These are phyloP conservation scores for Physaria fendleri DNA, from an alignment of 345 rosid genomes.

Conservation along the genomic window DNA sequence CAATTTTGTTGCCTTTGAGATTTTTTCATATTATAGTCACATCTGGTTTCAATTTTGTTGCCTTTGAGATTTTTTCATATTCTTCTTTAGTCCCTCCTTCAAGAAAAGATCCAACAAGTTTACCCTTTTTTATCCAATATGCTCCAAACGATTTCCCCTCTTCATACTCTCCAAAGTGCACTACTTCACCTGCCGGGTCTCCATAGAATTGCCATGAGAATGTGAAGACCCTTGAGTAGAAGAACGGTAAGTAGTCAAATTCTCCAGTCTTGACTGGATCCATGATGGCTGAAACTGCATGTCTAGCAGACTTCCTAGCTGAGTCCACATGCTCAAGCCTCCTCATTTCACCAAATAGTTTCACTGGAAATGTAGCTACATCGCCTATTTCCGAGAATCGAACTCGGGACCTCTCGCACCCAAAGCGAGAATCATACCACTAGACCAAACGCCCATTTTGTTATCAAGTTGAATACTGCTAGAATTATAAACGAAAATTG, in stretches of 20 bases:
- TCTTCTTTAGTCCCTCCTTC: constrained; percentile 96
- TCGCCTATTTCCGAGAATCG: constrained; percentile 87
- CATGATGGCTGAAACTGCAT: constrained; percentile 71
- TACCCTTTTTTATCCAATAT: constrained; percentile 80
- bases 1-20: constrained; percentile 62
- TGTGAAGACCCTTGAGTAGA: constrained; percentile 83
- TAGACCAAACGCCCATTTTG: constrained; percentile 63
- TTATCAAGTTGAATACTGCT: too few relatives aligned
- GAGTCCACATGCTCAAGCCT: constrained; percentile 97
- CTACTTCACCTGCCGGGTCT: constrained; percentile 69
- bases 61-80: constrained; percentile 69
- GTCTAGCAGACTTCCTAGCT: constrained; percentile 76
- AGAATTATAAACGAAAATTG: too few relatives aligned
- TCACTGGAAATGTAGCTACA: constrained; percentile 87
- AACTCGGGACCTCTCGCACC: constrained; percentile 89
- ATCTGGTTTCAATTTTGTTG: constrained; percentile 58
- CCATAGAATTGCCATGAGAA: constrained; percentile 96
- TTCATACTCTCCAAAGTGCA: constrained; percentile 80
- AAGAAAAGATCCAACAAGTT: constrained; percentile 80
- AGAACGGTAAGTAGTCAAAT: constrained; percentile 82
- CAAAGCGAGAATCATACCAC: constrained; percentile 84
- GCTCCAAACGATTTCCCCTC: constrained; percentile 68
- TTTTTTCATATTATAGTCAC: constrained; percentile 63
- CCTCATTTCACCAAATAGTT: constrained; percentile 63
- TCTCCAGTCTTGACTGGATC: constrained; percentile 64